Evolutionary conservation across 352 stramenopile species (phyloP).

Genomic region (Phytophthora hibernalis): DNA sequence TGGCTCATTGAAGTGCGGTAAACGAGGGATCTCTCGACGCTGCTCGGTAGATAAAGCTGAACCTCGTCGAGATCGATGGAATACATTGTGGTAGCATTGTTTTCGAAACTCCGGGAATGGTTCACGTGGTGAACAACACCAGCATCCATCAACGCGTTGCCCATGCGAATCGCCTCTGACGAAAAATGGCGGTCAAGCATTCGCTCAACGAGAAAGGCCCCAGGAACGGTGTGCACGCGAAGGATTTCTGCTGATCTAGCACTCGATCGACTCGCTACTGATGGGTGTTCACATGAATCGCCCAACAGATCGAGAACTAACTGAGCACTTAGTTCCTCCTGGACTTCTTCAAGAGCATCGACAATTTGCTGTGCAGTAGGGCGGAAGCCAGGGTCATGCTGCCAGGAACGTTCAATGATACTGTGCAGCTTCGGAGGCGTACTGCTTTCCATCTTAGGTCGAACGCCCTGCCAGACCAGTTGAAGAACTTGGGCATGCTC

Average conservation of each 20-base stretch:
- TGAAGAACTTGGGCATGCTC: slow-evolving; percentile 53
- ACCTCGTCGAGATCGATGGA: slow-evolving; percentile 47
- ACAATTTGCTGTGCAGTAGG: slow-evolving; percentile 45
- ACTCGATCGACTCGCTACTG: slow-evolving; percentile 4
- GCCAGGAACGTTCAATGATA: slow-evolving; percentile 45
- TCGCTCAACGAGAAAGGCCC: slow-evolving; percentile 30
- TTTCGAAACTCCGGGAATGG: slow-evolving; percentile 54
- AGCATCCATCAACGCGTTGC: slow-evolving; percentile 74
- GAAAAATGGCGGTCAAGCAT: slow-evolving; percentile 43
- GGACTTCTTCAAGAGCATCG: slow-evolving; percentile 32
- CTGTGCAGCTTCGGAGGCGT: slow-evolving; percentile 21
- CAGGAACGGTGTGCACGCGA: slow-evolving; percentile 15
- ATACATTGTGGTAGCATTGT: slow-evolving; percentile 37
- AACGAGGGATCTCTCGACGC: slow-evolving; percentile 21
- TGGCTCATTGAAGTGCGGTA: slow-evolving; percentile 17
- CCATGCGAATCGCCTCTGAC: slow-evolving; percentile 55
- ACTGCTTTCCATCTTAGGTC: slow-evolving; percentile 40
- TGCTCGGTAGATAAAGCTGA: slow-evolving; percentile 21
- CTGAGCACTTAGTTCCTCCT: slow-evolving; percentile 41
- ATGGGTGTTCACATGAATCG: slow-evolving; percentile 13
- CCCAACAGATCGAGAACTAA: slow-evolving; percentile 32
- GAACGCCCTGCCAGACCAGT: slow-evolving; percentile 43
- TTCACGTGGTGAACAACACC: slow-evolving; percentile 60
- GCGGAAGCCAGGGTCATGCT: slow-evolving; percentile 33
- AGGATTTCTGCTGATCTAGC: slow-evolving; percentile 1